phyloP scores from a whole-genome alignment of 305 asterid species.

The Fraxinus baroniana region DNA sequence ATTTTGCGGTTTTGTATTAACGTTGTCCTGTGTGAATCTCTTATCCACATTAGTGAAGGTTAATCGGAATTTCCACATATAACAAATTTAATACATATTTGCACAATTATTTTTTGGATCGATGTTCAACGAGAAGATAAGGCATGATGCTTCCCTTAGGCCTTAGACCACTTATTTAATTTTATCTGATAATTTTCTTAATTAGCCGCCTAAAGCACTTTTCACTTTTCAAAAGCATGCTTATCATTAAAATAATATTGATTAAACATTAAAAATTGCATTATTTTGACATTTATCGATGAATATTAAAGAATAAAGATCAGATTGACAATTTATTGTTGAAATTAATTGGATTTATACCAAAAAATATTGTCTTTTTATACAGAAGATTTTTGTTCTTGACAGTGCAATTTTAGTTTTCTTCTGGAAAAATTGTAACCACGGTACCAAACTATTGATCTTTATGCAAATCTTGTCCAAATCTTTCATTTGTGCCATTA shows the following conservation, averaged over 20 bases:
- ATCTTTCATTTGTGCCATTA: too few species aligned
- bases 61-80: too few species aligned
- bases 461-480: too few species aligned
- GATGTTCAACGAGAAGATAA: too few species aligned
- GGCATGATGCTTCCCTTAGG: too few species aligned
- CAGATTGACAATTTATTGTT: neutral
- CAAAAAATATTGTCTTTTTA: slow-evolving; percentile 28
- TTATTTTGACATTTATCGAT: neutral
- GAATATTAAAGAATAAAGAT: slow-evolving; percentile 23
- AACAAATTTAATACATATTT: too few species aligned
- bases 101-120: too few species aligned
- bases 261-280: neutral
- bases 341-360: slow-evolving; percentile 14
- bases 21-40: neutral
- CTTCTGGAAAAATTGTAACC: neutral
- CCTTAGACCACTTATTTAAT: too few species aligned
- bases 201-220: neutral
- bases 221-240: neutral
- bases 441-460: too few species aligned
- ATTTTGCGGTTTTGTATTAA: neutral
- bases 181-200: neutral
- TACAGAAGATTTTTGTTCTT: neutral
- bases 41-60: neutral
- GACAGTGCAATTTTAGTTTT: neutral
- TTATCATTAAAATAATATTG: neutral